Base-by-base conservation (phyloP, 345 rosid genomes). In the Bruguiera parviflora region DNA sequence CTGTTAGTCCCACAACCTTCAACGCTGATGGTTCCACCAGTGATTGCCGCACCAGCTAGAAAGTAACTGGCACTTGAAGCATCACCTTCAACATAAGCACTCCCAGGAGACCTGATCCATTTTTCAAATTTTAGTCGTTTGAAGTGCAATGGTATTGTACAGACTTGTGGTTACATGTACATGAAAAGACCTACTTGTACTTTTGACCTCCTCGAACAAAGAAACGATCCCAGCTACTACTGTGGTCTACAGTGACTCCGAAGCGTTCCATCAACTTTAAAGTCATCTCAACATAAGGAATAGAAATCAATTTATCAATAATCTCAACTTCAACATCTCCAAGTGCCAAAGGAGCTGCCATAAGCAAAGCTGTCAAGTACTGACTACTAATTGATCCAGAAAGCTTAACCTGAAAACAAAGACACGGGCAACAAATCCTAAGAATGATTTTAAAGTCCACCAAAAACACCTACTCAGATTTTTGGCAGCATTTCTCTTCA, bases 31-130 rank as follows among this genome's bases (percentile, higher is more conserved):
- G 96, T 91, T 66, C 96, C 96, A 52, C 98, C 98, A 8, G 96
- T 91, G 80, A 95, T 80, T 58, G 98, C 98, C 52, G 99, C 96
- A 58, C 99, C 99, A 57, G 92, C 99, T 59, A 95, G 86, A 79
- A 95, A 95, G 82, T 95, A 92, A 80, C 99, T 92, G 64, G 99
- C 99, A 86, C 98, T 95, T 66, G 99, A 95, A 68, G 99, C 99
- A 86, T 95, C 99, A 29, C 98, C 98, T 83, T 95, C 98, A 35
- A 95, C 97, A 32, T 77, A 95, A 71, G 96, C 92, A 71, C 80
- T 87, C 77, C 97, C 96, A 32, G 98, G 94, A 66, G 97, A 87
- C 90, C 99, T 92, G 72, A 56, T 68, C 67, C 21, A 82, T 25
- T 65, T 24, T 18, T 28, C 74, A 71, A 64, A 29, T 81, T 39